phyloP scores from a whole-genome alignment of 2,329 filamentous ascomycete genomes.

The Paracorniculantispora psalliotae region DNA sequence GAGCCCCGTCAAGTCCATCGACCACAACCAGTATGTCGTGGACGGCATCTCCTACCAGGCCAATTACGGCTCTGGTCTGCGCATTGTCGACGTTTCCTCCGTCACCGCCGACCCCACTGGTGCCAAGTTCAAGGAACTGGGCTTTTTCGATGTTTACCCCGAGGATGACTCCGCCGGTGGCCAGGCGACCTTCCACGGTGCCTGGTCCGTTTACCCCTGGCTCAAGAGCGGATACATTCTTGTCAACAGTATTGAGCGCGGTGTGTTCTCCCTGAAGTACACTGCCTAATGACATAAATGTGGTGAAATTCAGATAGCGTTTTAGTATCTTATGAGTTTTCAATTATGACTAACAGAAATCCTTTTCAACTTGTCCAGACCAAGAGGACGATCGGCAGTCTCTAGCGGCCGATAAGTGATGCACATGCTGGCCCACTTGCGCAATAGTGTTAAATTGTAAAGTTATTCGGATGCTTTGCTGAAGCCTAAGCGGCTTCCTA shows the following conservation, averaged over 20 bases:
- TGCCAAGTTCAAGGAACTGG: constrained; percentile 40
- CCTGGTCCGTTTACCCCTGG: constrained; percentile 45
- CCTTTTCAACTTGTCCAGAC: too few species aligned
- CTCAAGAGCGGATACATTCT: constrained; percentile 46
- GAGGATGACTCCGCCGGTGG: constrained; percentile 42
- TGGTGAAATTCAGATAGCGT: background rate
- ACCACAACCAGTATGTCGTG: constrained; percentile 46
- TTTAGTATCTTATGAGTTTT: background rate
- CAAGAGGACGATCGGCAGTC: too few species aligned
- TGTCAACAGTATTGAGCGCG: constrained; percentile 48
- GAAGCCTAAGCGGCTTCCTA: too few species aligned
- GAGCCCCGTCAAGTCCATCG: constrained; percentile 35
- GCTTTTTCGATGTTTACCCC: constrained; percentile 47
- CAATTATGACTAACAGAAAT: background rate
- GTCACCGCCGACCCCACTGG: constrained; percentile 39
- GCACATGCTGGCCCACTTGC: too few species aligned
- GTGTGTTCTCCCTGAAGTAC: constrained; percentile 42
- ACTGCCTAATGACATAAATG: background rate
- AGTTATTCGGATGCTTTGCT: too few species aligned
- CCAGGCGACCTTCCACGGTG: constrained; percentile 35
- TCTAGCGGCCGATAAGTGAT: too few species aligned
- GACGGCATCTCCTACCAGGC: constrained; percentile 43
- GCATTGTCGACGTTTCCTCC: constrained; percentile 32
- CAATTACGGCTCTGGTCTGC: constrained; percentile 47
- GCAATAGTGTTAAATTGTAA: too few species aligned